Percentiles rank a stretch among this genome's conserved stretches.
phyloP scores from a whole-genome alignment of 2,329 filamentous ascomycete genomes.

The Pseudogymnoascus sp. region DNA sequence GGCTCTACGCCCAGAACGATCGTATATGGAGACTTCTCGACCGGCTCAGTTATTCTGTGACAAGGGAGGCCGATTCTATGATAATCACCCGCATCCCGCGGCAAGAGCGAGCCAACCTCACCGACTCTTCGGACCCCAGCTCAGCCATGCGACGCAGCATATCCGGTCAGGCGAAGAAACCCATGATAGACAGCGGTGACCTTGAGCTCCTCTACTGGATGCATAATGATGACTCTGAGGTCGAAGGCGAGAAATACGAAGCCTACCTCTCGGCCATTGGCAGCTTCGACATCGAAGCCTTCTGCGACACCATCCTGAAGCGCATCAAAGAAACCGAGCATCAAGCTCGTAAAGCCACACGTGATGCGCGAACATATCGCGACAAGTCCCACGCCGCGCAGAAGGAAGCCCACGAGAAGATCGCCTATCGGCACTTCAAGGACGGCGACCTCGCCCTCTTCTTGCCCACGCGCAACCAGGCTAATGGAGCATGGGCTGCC shows the following conservation, averaged over 20 bases:
- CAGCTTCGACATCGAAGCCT: slow-evolving; percentile 74
- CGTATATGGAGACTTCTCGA: slow-evolving; percentile 77
- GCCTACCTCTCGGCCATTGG: slow-evolving; percentile 66
- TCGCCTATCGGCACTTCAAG: slow-evolving; percentile 92
- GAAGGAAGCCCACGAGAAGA: slow-evolving; percentile 87
- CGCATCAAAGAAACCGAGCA: slow-evolving; percentile 90
- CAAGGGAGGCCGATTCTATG: slow-evolving; percentile 65
- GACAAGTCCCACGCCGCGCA: slow-evolving; percentile 77
- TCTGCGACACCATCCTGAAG: slow-evolving; percentile 77
- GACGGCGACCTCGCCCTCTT: slow-evolving; percentile 93
- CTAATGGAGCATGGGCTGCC: slow-evolving; percentile 90
- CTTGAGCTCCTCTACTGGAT: slow-evolving; percentile 77
- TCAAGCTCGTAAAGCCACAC: slow-evolving; percentile 85
- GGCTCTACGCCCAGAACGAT: slow-evolving; percentile 75
- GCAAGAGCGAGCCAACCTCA: slow-evolving; percentile 51
- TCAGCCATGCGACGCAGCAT: slow-evolving; percentile 41
- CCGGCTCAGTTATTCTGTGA: slow-evolving; percentile 74
- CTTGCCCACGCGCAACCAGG: slow-evolving; percentile 87
- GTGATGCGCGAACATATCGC: slow-evolving; percentile 76
- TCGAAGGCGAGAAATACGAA: slow-evolving; percentile 66
- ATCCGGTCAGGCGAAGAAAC: slow-evolving; percentile 45
- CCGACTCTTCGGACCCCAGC: slow-evolving; percentile 49
- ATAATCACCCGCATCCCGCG: slow-evolving; percentile 63
- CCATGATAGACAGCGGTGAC: slow-evolving; percentile 54
- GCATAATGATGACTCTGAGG: slow-evolving; percentile 54